phyloP scores from a whole-genome alignment of 1,284 basidiomycete species.

The Hypsizygus ulmarius region DNA sequence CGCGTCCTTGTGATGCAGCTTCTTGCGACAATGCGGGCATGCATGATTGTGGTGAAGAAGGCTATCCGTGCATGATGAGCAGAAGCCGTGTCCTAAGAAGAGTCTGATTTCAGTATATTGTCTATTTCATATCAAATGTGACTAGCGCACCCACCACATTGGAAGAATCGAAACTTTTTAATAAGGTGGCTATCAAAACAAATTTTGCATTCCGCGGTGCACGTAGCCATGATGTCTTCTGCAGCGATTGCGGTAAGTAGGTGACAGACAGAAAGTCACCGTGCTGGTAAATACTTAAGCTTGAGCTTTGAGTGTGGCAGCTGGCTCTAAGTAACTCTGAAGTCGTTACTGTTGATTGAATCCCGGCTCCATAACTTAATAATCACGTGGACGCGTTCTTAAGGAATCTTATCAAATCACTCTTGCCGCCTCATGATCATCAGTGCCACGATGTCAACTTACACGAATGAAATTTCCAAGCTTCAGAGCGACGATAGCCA shows the following conservation, averaged over 20 bases:
- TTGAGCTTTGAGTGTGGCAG: too few species aligned
- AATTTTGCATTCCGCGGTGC: conserved; percentile 26
- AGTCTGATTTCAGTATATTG: conserved; percentile 1
- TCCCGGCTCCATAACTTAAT: not conserved
- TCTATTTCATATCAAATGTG: not conserved
- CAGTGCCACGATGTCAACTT: too few species aligned
- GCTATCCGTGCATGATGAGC: conserved; percentile 20
- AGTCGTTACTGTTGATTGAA: too few species aligned
- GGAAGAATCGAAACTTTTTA: conserved; percentile 28
- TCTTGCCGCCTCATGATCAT: not conserved
- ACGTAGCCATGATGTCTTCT: conserved; percentile 5
- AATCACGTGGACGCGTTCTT: conserved; percentile 10
- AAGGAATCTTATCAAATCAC: not conserved
- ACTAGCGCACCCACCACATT: conserved; percentile 31
- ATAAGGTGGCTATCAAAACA: conserved; percentile 24
- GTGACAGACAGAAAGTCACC: not conserved
- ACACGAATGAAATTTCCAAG: too few species aligned
- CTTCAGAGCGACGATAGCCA: too few species aligned
- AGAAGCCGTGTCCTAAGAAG: conserved; percentile 30
- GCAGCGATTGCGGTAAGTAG: too few species aligned
- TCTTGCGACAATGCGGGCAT: conserved; percentile 23
- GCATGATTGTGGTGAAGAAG: conserved; percentile 9
- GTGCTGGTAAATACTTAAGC: too few species aligned
- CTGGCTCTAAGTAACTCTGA: too few species aligned
- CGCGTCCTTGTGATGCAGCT: conserved; percentile 10